These are phyloP conservation scores for Tardiomyces depauwii DNA, from an alignment of 1,139 yeast species.

Conservation along the genomic window DNA sequence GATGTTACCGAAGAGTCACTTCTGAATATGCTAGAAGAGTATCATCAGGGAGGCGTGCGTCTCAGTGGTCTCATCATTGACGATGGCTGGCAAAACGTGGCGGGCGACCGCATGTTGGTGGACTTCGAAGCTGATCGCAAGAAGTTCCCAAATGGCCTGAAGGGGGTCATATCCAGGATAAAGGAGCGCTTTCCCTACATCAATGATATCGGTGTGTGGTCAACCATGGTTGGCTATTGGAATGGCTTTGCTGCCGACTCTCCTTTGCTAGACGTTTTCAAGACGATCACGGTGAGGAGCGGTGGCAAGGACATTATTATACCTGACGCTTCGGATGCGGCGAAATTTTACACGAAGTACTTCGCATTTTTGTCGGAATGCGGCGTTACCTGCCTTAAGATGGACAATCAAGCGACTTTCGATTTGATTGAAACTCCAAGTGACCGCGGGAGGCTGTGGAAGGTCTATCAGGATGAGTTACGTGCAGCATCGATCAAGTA, in stretches of 20 bases:
- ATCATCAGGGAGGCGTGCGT: conserved; percentile 15
- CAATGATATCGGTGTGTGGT: conserved; percentile 23
- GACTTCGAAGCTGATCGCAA: conserved; percentile 10
- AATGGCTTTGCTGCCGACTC: conserved; percentile 17
- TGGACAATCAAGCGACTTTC: conserved; percentile 20
- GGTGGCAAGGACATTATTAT: conserved; percentile 3
- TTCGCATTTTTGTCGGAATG: conserved; percentile 14
- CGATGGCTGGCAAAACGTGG: conserved; percentile 22
- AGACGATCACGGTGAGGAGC: conserved; percentile 2
- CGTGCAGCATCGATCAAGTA: conserved; percentile 12
- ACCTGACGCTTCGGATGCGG: conserved; percentile 10
- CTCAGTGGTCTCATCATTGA: conserved; percentile 20
- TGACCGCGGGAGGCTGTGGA: conserved; percentile 12
- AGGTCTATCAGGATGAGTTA: conserved; percentile 19
- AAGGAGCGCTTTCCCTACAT: conserved; percentile 18
- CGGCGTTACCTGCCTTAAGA: conserved; percentile 20
- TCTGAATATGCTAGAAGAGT: conserved; percentile 14
- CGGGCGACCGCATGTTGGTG: background rate
- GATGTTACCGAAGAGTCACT: conserved; percentile 14
- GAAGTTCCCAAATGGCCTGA: conserved; percentile 18
- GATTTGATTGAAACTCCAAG: conserved; percentile 7
- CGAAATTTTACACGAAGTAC: conserved; percentile 17
- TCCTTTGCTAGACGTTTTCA: conserved; percentile 10
- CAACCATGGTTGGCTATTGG: conserved; percentile 23
- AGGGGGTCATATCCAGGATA: conserved; percentile 15